phyloP scores from a whole-genome alignment of 176 grass and related monocot species.

The Raddia distichophylla region DNA sequence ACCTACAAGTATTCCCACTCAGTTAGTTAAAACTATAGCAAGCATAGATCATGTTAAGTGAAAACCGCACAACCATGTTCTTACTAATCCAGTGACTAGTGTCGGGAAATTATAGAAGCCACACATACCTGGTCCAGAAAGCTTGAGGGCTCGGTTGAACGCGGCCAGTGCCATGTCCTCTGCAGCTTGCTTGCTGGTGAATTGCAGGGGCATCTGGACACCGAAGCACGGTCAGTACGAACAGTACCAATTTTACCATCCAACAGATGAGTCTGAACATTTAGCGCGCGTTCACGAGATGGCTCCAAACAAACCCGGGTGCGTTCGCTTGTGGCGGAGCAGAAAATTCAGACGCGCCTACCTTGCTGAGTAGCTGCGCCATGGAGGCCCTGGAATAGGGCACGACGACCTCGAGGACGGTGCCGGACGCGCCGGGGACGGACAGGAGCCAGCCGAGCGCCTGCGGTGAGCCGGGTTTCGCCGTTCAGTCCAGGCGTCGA shows the following conservation, averaged over 20 bases:
- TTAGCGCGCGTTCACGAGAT: background rate
- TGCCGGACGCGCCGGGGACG: conserved; percentile 72
- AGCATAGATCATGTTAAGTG: background rate
- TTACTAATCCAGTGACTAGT: background rate
- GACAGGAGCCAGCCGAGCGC: conserved; percentile 89
- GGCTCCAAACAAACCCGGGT: background rate
- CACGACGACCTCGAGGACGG: conserved; percentile 87
- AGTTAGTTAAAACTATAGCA: conserved; percentile 2
- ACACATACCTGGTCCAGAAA: conserved; percentile 77
- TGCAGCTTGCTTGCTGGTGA: conserved; percentile 70
- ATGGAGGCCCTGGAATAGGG: conserved; percentile 84
- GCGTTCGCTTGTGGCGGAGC: background rate
- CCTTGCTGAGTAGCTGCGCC: conserved; percentile 88
- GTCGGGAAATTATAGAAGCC: background rate
- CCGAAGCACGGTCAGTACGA: conserved; percentile 27
- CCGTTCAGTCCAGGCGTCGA: background rate
- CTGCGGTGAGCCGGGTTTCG: conserved; percentile 38
- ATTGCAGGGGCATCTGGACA: conserved; percentile 77
- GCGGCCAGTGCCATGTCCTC: conserved; percentile 85
- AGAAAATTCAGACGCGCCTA: background rate
- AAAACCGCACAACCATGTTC: background rate
- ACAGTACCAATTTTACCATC: background rate
- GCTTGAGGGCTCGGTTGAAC: conserved; percentile 84
- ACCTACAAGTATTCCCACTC: conserved; percentile 38
- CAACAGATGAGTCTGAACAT: background rate